These are phyloP conservation scores for Solanum arcanum DNA, from an alignment of 257 asterid genomes.

Conservation along the genomic window DNA sequence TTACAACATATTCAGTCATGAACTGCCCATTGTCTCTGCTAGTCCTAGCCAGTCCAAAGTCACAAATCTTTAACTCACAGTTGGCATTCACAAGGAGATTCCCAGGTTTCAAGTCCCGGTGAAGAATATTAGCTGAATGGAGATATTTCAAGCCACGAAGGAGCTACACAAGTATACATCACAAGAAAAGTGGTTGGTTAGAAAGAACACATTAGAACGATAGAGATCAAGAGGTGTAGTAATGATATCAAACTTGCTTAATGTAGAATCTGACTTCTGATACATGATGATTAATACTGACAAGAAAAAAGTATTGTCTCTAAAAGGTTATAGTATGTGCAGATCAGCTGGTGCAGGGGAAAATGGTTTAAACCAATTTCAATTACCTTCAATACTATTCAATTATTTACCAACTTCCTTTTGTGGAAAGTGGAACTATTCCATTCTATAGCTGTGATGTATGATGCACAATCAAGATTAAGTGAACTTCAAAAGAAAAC, in stretches of 20 bases:
- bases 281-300: background rate
- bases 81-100: constrained; percentile 34
- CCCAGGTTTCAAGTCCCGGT: constrained; percentile 39
- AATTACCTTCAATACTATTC: background rate
- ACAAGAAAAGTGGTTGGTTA: background rate
- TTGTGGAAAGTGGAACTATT: background rate
- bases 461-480: background rate
- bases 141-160: constrained; percentile 33
- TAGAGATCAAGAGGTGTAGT: background rate
- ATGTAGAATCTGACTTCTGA: background rate
- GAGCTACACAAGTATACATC: constrained; percentile 9
- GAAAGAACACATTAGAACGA: background rate
- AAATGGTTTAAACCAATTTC: background rate
- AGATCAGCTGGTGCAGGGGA: background rate
- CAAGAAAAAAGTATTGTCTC: background rate
- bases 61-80: constrained; percentile 36
- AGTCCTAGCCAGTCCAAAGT: constrained; percentile 41
- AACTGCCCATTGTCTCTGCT: constrained; percentile 31
- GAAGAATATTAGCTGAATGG: constrained; percentile 39
- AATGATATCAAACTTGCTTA: background rate
- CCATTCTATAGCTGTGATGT: background rate
- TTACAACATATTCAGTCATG: constrained; percentile 42
- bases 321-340: background rate
- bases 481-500: background rate
- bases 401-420: background rate